Conservation (phyloP, 2,329 filamentous ascomycete genomes). For the Neurospora crassa region DNA sequence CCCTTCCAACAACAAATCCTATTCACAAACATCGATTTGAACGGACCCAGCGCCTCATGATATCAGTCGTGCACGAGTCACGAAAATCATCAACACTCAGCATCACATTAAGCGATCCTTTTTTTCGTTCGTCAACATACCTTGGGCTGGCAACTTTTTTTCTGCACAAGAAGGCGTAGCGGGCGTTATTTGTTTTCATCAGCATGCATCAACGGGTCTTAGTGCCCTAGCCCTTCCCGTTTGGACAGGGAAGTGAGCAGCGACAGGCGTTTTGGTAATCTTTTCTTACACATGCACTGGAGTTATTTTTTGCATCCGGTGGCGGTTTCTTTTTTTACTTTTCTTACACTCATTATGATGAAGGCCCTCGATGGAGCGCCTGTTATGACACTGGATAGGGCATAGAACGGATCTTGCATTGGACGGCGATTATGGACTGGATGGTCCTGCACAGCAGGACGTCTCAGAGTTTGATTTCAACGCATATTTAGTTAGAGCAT, state of each 20-base stretch:
- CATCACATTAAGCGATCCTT: background rate
- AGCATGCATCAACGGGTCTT: background rate
- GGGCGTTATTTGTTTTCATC: background rate
- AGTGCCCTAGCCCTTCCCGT: background rate
- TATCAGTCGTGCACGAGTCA: background rate
- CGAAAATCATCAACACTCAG: background rate
- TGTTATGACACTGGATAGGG: background rate
- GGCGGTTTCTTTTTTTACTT: background rate
- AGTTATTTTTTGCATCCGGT: background rate
- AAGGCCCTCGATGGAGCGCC: background rate
- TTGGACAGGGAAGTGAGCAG: background rate
- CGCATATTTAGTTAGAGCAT: background rate
- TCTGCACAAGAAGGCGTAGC: background rate
- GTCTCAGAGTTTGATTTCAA: background rate
- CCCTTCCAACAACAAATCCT: background rate
- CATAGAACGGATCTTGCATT: background rate
- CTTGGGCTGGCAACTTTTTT: background rate
- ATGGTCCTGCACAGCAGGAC: background rate
- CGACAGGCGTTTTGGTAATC: background rate
- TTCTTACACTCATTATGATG: conserved; percentile 1
- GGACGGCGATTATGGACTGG: background rate
- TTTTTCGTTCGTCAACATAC: background rate
- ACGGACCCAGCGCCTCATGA: background rate
- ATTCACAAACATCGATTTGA: background rate
- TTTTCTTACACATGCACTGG: background rate